These are phyloP conservation scores for Neurospora sp. DNA, from an alignment of 495 filamentous ascomycete species.

Conservation along the genomic window DNA sequence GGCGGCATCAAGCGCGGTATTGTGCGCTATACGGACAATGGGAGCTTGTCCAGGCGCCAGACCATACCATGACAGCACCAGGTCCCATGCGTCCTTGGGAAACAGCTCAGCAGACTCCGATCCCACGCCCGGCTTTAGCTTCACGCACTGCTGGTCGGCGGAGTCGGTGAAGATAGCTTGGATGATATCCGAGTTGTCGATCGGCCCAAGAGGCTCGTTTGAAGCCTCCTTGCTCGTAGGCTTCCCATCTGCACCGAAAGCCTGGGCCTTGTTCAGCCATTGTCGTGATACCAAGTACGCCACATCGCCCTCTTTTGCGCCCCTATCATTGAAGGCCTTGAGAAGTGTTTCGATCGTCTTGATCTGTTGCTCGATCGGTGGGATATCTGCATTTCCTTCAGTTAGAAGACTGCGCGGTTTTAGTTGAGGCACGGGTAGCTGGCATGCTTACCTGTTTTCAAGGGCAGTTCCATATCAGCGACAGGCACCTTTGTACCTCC, in stretches of 20 bases:
- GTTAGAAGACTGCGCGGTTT: neutral
- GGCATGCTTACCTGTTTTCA: constrained; percentile 15
- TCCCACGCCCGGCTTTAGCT: constrained; percentile 62
- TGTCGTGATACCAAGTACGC: constrained; percentile 67
- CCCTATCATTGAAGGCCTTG: constrained; percentile 37
- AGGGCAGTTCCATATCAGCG: constrained; percentile 2
- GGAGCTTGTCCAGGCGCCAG: constrained; percentile 56
- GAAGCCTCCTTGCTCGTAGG: constrained; percentile 48
- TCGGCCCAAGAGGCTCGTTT: constrained; percentile 62
- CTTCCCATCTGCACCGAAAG: constrained; percentile 47
- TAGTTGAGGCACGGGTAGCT: neutral
- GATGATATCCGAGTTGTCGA: constrained; percentile 76
- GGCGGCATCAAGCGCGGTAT: constrained; percentile 50
- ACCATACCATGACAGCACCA: constrained; percentile 75
- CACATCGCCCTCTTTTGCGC: constrained; percentile 55
- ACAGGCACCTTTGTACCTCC: neutral
- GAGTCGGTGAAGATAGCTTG: constrained; percentile 36
- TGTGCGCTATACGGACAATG: constrained; percentile 68
- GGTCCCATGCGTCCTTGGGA: constrained; percentile 68
- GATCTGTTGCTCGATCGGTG: constrained; percentile 70
- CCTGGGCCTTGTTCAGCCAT: constrained; percentile 70
- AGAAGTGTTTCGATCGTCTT: constrained; percentile 55
- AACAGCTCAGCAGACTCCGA: constrained; percentile 66
- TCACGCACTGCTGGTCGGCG: constrained; percentile 52
- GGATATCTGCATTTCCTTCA: constrained; percentile 20